Conservation (phyloP, 2,329 filamentous ascomycete genomes). For the Parasarocladium wereldwijsianum region DNA sequence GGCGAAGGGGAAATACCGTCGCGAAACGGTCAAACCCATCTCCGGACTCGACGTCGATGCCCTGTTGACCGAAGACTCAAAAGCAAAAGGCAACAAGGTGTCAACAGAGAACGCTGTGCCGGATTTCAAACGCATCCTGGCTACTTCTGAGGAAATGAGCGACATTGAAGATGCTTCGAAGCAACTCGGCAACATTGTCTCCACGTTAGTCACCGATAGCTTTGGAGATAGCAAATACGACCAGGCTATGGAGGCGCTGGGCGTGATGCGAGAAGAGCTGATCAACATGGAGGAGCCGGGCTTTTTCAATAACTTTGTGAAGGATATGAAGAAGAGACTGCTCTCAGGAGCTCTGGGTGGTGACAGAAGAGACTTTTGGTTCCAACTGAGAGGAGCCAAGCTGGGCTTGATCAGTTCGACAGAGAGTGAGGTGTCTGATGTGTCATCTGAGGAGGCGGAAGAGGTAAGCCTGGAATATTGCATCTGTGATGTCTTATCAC, state of each 20-base stretch:
- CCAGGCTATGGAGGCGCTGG: slow-evolving; percentile 59
- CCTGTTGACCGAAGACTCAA: slow-evolving; percentile 46
- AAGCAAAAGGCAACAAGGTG: slow-evolving; percentile 24
- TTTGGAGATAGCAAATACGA: slow-evolving; percentile 64
- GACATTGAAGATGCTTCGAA: slow-evolving; percentile 52
- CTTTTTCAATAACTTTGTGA: slow-evolving; percentile 63
- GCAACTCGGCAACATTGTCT: slow-evolving; percentile 62
- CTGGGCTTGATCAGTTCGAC: slow-evolving; percentile 59
- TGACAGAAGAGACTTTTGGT: slow-evolving; percentile 74
- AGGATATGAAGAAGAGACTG: slow-evolving; percentile 56
- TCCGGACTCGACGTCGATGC: slow-evolving; percentile 80
- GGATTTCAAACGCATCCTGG: slow-evolving; percentile 73
- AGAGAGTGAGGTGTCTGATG: slow-evolving; percentile 47
- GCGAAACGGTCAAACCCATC: slow-evolving; percentile 63
- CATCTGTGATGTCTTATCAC: slow-evolving; percentile 6
- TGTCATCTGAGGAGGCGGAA: slow-evolving; percentile 57
- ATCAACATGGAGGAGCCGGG: slow-evolving; percentile 59
- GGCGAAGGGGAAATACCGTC: slow-evolving; percentile 55
- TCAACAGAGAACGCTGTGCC: slow-evolving; percentile 65
- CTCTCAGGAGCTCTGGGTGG: slow-evolving; percentile 57
- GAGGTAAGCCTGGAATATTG: slow-evolving; percentile 27
- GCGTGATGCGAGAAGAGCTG: slow-evolving; percentile 65
- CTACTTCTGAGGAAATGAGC: slow-evolving; percentile 40
- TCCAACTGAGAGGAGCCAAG: slow-evolving; percentile 47
- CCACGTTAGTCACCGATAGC: slow-evolving; percentile 53